phyloP scores from a whole-genome alignment of 768 basidiomycete species.

The Lactarius vividus region DNA sequence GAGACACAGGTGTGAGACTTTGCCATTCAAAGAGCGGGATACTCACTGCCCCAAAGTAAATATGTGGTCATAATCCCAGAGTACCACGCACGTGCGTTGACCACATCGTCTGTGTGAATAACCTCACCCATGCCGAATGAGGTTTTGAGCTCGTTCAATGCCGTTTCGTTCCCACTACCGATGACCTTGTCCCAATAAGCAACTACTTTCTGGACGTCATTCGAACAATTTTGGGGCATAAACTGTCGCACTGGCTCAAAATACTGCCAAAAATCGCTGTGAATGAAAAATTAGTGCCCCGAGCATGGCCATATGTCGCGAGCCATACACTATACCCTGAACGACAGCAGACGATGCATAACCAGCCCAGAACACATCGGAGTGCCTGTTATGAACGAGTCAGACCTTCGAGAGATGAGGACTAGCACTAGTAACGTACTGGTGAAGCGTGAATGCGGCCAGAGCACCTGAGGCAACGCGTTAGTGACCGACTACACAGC shows the following conservation, averaged over 20 bases:
- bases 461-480: neutral
- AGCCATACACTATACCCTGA: neutral
- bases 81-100: slow-evolving; percentile 46
- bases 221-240: slow-evolving; percentile 73
- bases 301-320: neutral
- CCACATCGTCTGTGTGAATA: slow-evolving; percentile 64
- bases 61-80: slow-evolving; percentile 38
- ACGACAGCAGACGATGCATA: slow-evolving; percentile 43
- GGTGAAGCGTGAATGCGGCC: slow-evolving; percentile 68
- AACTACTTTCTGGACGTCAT: slow-evolving; percentile 45
- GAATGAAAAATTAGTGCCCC: neutral
- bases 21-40: neutral
- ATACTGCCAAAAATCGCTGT: slow-evolving; percentile 42
- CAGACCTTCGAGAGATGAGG: neutral
- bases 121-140: slow-evolving; percentile 32
- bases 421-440: slow-evolving; percentile 37
- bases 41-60: slow-evolving; percentile 49
- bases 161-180: neutral
- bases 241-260: slow-evolving; percentile 63
- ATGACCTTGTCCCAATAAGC: neutral
- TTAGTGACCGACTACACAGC: slow-evolving; percentile 8
- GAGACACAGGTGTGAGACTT: neutral
- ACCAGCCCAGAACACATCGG: slow-evolving; percentile 55
- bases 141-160: neutral
- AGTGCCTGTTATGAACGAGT: slow-evolving; percentile 45